These are phyloP conservation scores for Eutrema yunnanense DNA, from an alignment of 345 rosid species.

Conservation along the genomic window DNA sequence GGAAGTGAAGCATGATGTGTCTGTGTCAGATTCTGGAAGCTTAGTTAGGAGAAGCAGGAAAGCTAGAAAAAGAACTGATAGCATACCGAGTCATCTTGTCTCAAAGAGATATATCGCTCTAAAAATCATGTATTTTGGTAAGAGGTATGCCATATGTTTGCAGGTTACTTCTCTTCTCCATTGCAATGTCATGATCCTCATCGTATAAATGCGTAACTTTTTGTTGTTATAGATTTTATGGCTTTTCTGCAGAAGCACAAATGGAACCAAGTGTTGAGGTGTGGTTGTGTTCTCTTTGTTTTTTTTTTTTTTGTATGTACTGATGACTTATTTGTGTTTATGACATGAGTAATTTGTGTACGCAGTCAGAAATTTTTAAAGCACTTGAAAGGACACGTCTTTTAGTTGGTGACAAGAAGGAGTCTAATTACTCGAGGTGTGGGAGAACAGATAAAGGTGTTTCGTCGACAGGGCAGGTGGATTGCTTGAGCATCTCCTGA, in stretches of 20 bases:
- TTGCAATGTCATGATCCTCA: background rate
- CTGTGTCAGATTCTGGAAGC: constrained; percentile 10
- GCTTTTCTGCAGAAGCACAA: constrained; percentile 88
- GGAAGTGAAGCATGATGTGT: constrained; percentile 29
- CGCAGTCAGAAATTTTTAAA: constrained; percentile 83
- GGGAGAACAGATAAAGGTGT: constrained; percentile 97
- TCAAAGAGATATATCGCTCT: constrained; percentile 67
- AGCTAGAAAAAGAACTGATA: constrained; percentile 19
- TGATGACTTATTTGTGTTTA: background rate
- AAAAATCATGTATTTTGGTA: constrained; percentile 88
- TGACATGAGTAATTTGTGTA: background rate
- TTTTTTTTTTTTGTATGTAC: background rate
- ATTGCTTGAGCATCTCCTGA: constrained; percentile 13
- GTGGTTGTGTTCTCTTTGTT: constrained; percentile 1
- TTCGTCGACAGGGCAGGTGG: constrained; percentile 91
- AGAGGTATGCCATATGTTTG: constrained; percentile 44
- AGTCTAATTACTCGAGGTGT: constrained; percentile 76
- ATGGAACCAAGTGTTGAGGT: constrained; percentile 95
- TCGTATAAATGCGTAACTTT: background rate
- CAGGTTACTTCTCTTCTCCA: background rate
- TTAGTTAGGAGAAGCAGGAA: constrained; percentile 22
- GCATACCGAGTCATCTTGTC: constrained; percentile 26
- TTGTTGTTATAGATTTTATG: constrained; percentile 60
- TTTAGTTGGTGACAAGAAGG: constrained; percentile 70
- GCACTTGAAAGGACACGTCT: constrained; percentile 83